Conservation (phyloP, 495 filamentous ascomycete species). For the Hypoxylon cercidicola region DNA sequence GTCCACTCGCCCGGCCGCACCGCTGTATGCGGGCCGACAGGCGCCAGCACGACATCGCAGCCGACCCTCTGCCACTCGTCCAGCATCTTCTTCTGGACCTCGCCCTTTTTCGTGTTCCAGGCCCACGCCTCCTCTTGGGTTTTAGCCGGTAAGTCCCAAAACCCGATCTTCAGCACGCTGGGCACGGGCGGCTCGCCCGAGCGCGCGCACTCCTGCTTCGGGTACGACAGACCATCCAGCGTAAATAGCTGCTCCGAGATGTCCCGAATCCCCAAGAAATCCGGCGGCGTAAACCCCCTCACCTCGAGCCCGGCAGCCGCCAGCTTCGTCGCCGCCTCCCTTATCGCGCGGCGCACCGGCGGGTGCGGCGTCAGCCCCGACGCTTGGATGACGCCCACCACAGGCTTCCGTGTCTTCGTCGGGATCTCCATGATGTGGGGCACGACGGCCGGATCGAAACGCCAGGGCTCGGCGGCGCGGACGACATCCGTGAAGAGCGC, state of each 20-base stretch:
- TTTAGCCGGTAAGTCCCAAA: conserved; percentile 44
- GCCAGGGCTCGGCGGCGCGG: conserved; percentile 41
- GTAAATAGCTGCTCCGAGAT: conserved; percentile 49
- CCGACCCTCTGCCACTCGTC: conserved; percentile 46
- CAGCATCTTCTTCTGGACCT: conserved; percentile 44
- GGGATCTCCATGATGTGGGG: conserved; percentile 39
- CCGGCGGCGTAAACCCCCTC: conserved; percentile 31
- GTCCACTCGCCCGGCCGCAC: conserved; percentile 45
- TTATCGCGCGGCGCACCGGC: conserved; percentile 36
- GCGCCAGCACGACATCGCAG: conserved; percentile 47
- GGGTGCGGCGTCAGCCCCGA: conserved; percentile 44
- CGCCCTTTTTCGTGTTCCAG: conserved; percentile 45
- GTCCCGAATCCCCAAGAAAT: conserved; percentile 35
- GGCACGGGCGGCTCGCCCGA: conserved; percentile 47
- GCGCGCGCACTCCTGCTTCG: conserved; percentile 41
- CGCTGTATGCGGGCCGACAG: conserved; percentile 48
- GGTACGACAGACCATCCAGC: conserved; percentile 48
- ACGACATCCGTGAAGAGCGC: conserved; percentile 37
- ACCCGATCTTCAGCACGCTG: conserved; percentile 45
- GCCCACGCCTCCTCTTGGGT: conserved; percentile 47
- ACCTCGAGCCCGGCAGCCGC: conserved; percentile 37
- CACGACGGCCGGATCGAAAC: conserved; percentile 42
- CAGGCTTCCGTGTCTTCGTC: conserved; percentile 39
- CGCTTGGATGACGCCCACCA: conserved; percentile 56
- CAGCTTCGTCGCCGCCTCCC: conserved; percentile 39